Evolutionary conservation across 1,284 basidiomycete species (phyloP).

Genomic region (Mycena sp.): DNA sequence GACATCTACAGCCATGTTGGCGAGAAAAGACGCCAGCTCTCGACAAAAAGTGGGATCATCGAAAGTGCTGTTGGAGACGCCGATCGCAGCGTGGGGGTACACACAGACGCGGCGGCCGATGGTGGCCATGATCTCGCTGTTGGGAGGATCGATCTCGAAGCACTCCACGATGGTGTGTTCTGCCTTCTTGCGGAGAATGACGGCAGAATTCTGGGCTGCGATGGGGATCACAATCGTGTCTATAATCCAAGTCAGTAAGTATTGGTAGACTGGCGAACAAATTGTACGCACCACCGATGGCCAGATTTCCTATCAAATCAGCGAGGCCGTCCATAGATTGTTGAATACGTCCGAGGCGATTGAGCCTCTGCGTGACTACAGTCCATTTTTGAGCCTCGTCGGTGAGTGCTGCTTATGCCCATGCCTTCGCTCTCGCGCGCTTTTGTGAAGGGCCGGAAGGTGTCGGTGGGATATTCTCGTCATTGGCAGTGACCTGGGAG

Average conservation of each 20-base stretch:
- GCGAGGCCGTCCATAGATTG: slow-evolving; percentile 3
- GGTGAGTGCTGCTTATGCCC: too few relatives aligned
- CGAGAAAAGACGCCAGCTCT: slow-evolving; percentile 17
- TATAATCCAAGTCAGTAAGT: slow-evolving; percentile 17
- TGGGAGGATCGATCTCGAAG: slow-evolving; percentile 51
- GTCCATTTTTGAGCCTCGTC: not conserved
- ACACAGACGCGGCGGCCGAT: slow-evolving; percentile 13
- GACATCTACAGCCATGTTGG: slow-evolving; percentile 27
- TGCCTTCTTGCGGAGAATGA: slow-evolving; percentile 46
- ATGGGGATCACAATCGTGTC: slow-evolving; percentile 48
- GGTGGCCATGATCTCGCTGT: slow-evolving; percentile 44
- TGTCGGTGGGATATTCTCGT: too few relatives aligned
- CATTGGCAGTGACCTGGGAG: too few relatives aligned
- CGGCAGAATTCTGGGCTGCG: slow-evolving; percentile 53
- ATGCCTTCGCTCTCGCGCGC: too few relatives aligned
- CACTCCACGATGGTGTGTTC: slow-evolving; percentile 46
- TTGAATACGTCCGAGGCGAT: not conserved
- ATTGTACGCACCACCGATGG: slow-evolving; percentile 1
- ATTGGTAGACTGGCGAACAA: slow-evolving; percentile 26
- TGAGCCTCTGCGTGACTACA: not conserved
- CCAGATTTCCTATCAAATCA: slow-evolving; percentile 24
- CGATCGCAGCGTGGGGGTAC: slow-evolving; percentile 12
- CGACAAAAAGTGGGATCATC: not conserved
- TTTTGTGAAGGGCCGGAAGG: too few relatives aligned
- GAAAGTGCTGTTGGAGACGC: slow-evolving; percentile 1